Base-by-base conservation (phyloP, 2,329 filamentous ascomycete species). In the Ophiostoma montium region DNA sequence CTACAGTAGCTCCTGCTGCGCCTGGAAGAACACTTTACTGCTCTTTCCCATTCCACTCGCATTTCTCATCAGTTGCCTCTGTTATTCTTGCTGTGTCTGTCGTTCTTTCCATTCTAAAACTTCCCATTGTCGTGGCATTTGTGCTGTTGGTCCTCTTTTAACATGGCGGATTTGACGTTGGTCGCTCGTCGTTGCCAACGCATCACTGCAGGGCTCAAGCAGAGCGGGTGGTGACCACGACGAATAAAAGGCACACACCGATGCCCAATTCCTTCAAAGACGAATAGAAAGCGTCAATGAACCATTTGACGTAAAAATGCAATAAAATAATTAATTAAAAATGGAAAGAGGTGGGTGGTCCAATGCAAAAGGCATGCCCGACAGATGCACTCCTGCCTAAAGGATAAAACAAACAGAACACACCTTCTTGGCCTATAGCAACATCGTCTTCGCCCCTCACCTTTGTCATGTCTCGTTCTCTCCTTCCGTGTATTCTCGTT, bases 371-470 rank as follows among this genome's bases (percentile, higher is more conserved):
- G 60, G 60, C 61, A 62, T 62, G 64, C 66, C 65, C 62, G 63
- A 66, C 63, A 62, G 59, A 62, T 69, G 67, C 67, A 69, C 62
- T 64, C 66, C 64, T 70, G 67, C 67, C 67, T 67, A 65, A 70
- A 65, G 57, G 60, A 27, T 15, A 41, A n/a, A 41, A 27, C 15
- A 45, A 19, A 32, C 39, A 48, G 36, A 18, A 31, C 19, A 27
- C 41, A 43, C 41, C 27, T 9, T n/a, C 16, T 15, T 12, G 16
- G 8, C 23, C 41, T 27, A 16, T 32, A 7, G 41, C 23, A 18
- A 18, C 12, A 15, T 31, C 11, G 7, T 9, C 9, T 9, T 16
- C 3, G 23, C 23, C 41, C n/a, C 41, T 43, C 27, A 7, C 27
- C 30, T 32, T 18, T 15, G 7, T 13, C 38, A 41, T 41, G 12